A percentile compares a stretch with the other conserved stretches of the same genome.
Evolutionary conservation across 2,329 filamentous ascomycete genomes (phyloP).

Genomic region (Orbilia javanica): DNA sequence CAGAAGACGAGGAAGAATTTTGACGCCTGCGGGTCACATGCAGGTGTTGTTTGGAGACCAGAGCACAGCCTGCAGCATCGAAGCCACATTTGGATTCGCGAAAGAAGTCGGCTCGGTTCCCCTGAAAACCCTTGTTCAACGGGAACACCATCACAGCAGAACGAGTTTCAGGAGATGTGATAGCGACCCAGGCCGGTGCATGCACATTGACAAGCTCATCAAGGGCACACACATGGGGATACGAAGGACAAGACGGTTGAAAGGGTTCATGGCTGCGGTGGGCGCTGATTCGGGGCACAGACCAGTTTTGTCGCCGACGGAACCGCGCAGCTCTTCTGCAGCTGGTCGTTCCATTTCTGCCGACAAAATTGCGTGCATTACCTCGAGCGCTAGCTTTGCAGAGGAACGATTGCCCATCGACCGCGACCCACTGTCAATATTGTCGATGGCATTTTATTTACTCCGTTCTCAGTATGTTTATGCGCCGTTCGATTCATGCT

Average conservation of each 20-base stretch:
- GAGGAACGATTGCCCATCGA: conserved; percentile 21
- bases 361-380: conserved; percentile 25
- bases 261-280: conserved; percentile 13
- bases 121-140: conserved; percentile 32
- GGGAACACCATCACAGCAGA: conserved; percentile 32
- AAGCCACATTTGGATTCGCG: conserved; percentile 23
- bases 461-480: too few relatives aligned
- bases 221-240: conserved; percentile 15
- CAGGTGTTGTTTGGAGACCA: not conserved
- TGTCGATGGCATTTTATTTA: not conserved
- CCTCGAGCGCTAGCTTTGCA: conserved; percentile 20
- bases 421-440: not conserved
- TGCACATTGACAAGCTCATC: conserved; percentile 21
- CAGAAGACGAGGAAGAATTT: conserved; percentile 27
- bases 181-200: conserved; percentile 24
- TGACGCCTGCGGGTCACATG: conserved; percentile 8
- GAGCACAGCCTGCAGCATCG: conserved; percentile 25
- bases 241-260: conserved; percentile 26
- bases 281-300: conserved; percentile 27
- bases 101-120: conserved; percentile 33
- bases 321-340: conserved; percentile 18
- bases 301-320: conserved; percentile 23
- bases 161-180: conserved; percentile 45
- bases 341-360: not conserved
- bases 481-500: not conserved